Conservation (phyloP, 768 basidiomycete genomes). For the Leccinum barrowsii region DNA sequence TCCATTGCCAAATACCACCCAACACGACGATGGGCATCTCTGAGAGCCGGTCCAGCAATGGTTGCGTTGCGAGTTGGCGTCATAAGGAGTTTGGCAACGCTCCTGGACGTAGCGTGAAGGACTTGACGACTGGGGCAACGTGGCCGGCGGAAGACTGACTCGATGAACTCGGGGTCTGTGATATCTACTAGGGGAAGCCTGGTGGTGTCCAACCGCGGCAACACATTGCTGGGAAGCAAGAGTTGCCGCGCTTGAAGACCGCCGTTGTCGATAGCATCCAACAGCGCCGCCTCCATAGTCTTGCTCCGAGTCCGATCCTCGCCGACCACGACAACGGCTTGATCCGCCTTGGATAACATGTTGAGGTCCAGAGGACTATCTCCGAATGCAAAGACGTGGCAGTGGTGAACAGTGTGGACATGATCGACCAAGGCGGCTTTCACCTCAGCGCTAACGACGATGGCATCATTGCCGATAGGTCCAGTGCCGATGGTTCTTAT, state of each 20-base stretch:
- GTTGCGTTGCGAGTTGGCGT: conserved; percentile 14
- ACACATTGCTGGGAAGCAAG: conserved; percentile 12
- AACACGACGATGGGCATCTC: conserved; percentile 15
- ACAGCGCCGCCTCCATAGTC: conserved; percentile 8
- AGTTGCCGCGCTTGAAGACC: conserved; percentile 13
- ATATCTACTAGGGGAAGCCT: conserved; percentile 15
- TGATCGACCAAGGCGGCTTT: conserved; percentile 15
- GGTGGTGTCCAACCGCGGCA: conserved; percentile 12
- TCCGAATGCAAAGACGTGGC: conserved; percentile 10
- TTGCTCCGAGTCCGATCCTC: conserved; percentile 14
- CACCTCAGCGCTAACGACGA: conserved; percentile 12
- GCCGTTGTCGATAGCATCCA: conserved; percentile 11
- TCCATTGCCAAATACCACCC: conserved; percentile 16
- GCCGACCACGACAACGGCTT: conserved; percentile 13
- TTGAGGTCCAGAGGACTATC: conserved; percentile 13
- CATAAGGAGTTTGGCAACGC: conserved; percentile 12
- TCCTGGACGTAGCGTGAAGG: conserved; percentile 13
- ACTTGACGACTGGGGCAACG: conserved; percentile 9
- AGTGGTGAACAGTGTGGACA: conserved; percentile 12
- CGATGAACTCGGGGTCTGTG: conserved; percentile 12
- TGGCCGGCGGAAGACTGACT: conserved; percentile 12
- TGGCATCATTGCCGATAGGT: conserved; percentile 9
- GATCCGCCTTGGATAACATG: conserved; percentile 15
- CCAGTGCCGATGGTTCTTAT: conserved; percentile 8
- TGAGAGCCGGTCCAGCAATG: conserved; percentile 14